phyloP scores from a whole-genome alignment of 139 green algal species.

The Chlamydomonas schloesseri region DNA sequence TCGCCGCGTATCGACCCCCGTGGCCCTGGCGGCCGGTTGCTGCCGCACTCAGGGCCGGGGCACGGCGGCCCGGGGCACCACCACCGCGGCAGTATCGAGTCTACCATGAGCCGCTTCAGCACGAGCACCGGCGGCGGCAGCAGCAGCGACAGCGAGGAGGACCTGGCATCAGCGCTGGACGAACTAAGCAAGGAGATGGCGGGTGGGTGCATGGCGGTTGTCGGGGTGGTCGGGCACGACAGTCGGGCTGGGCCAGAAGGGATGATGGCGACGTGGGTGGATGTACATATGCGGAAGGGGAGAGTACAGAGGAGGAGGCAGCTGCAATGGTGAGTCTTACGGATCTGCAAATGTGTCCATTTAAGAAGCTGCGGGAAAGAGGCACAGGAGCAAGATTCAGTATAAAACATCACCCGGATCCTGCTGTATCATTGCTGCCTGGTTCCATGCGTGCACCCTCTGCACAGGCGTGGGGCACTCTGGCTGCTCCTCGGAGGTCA shows the following conservation, averaged over 20 bases:
- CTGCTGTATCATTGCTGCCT: too few relatives aligned
- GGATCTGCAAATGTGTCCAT: too few relatives aligned
- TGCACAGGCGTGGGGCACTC: not conserved
- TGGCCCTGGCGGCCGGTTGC: not conserved
- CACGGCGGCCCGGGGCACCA: not conserved
- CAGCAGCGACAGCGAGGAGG: not conserved
- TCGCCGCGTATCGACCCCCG: not conserved
- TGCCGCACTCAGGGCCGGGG: not conserved
- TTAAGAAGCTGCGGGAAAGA: too few relatives aligned
- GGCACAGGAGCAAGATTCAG: too few relatives aligned
- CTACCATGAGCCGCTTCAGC: conserved; percentile 28
- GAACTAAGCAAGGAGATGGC: conserved; percentile 19
- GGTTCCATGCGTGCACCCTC: too few relatives aligned
- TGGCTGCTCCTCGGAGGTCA: not conserved
- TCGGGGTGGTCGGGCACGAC: not conserved
- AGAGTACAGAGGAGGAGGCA: too few relatives aligned
- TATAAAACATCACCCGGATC: too few relatives aligned
- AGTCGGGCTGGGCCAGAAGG: not conserved
- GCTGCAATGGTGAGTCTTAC: too few relatives aligned
- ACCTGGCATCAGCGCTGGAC: conserved; percentile 25
- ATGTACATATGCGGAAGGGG: too few relatives aligned
- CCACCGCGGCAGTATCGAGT: conserved; percentile 11
- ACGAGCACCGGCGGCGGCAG: conserved; percentile 27
- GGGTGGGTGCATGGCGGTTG: not conserved
- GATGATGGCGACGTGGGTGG: not conserved